Evolutionary conservation across 2,329 filamentous ascomycete genomes (phyloP), one percentile per base, ranked within the genome.

Genomic region (Aspergillus sp.): DNA sequence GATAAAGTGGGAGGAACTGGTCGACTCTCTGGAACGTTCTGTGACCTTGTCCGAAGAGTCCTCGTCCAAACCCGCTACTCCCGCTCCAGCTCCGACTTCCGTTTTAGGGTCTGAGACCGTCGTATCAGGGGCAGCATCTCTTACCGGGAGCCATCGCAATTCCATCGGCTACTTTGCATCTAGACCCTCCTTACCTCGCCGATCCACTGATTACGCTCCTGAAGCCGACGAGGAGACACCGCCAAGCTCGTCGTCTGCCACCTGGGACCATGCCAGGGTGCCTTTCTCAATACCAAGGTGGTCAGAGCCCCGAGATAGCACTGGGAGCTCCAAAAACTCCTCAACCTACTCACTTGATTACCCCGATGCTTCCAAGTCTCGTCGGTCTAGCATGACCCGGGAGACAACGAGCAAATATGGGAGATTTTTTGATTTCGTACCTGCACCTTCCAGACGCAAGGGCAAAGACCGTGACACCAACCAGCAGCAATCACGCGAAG

Each of bases 1-100:
- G 60, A 65, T 77, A 51, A 79, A 80, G 57, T 81, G 79, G 79
- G 78, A 81, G 62, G 77, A 79, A 63, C 63, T 80, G 33, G 76
- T 80, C 13, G 76, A 78, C 48, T 77, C 79, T 22, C 78, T 80
- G 70, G 79, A 79, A 62, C 73, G 73, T 54, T 69, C 69, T 17
- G 69, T 68, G 30, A 78, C 74, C 9, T 75, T 77, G 44, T 74
- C 75, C 51, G 75, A 77, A 8, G 76, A 78, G 33, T 68, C 60
- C 49, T 68, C 56, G 8, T 47, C 71, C 54, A 76, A 75, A 54
- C 71, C 74, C 9, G 63, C 68, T 15, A 77, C 74, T 1, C 75
- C 75, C 5, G 69, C 70, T 22, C 57, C 68, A 8, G 75, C 77
- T 40, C 33, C 33, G 12, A 30, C 27, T 34, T n/a, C 45, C 11